A percentile compares a stretch with the other conserved stretches of the same genome.
phyloP scores from a whole-genome alignment of 2,329 filamentous ascomycete species.

The Geosmithia putterillii region DNA sequence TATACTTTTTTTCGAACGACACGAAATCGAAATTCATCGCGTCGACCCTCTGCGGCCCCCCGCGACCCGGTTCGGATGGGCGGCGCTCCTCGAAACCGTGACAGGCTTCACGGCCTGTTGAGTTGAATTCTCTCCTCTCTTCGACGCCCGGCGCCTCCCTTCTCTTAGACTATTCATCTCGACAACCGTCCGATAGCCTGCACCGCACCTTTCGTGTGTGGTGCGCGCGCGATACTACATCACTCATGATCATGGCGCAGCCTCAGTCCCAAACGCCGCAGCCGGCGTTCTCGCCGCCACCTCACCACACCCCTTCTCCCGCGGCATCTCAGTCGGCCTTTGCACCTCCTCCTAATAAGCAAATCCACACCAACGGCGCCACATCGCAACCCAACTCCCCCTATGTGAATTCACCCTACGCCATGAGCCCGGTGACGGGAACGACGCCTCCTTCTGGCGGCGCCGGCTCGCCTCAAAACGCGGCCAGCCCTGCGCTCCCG shows the following conservation, averaged over 20 bases:
- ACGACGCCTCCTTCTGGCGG: slow-evolving; percentile 24
- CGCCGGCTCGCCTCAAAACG: slow-evolving; percentile 21
- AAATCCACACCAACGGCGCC: slow-evolving; percentile 45
- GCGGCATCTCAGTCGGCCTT: slow-evolving; percentile 40
- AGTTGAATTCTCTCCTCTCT: slow-evolving; percentile 10
- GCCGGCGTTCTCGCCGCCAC: slow-evolving; percentile 45
- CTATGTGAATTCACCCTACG: slow-evolving; percentile 40
- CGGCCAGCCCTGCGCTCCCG: slow-evolving; percentile 17
- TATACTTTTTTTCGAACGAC: neutral
- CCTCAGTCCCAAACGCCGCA: slow-evolving; percentile 38
- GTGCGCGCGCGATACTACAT: neutral
- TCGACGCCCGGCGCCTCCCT: slow-evolving; percentile 1
- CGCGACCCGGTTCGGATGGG: slow-evolving; percentile 26
- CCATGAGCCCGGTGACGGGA: slow-evolving; percentile 29
- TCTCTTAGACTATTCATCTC: neutral
- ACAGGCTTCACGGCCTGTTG: slow-evolving; percentile 38
- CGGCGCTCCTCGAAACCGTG: slow-evolving; percentile 25
- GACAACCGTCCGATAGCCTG: neutral
- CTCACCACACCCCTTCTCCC: slow-evolving; percentile 50
- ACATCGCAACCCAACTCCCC: slow-evolving; percentile 55
- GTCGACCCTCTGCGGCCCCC: neutral
- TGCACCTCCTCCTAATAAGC: slow-evolving; percentile 57
- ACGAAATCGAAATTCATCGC: neutral
- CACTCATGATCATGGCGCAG: slow-evolving; percentile 38
- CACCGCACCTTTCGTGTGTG: slow-evolving; percentile 2